phyloP scores from a whole-genome alignment of 495 filamentous ascomycete species.

The Neurospora sp. region DNA sequence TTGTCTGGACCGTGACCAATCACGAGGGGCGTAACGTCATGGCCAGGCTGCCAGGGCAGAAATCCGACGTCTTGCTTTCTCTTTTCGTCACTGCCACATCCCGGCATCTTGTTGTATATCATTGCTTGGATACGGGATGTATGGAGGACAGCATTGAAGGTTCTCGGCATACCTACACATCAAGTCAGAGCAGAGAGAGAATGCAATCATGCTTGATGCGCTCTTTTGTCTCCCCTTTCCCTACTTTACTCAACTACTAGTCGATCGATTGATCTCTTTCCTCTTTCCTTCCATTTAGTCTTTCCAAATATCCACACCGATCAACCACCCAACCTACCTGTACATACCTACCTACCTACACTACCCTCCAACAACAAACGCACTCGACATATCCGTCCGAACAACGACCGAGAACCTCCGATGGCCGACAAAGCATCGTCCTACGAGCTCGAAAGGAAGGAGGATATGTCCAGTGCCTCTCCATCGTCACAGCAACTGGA shows the following conservation, averaged over 20 bases:
- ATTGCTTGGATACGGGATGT: neutral
- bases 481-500: neutral
- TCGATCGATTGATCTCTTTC: neutral
- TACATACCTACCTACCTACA: neutral
- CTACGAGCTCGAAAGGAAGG: neutral
- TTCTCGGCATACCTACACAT: neutral
- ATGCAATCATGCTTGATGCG: neutral
- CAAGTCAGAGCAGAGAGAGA: neutral
- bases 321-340: neutral
- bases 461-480: neutral
- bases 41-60: neutral
- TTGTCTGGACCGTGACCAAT: neutral
- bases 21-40: neutral
- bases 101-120: neutral
- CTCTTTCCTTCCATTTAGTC: neutral
- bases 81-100: neutral
- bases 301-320: neutral
- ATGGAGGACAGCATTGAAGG: neutral
- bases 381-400: neutral
- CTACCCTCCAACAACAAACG: neutral
- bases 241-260: neutral
- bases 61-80: neutral
- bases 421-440: neutral
- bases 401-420: neutral
- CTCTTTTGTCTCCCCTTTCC: neutral